Evolutionary conservation across 1,139 yeast genomes (phyloP).

Genomic region (Hanseniaspora gamundiae): DNA sequence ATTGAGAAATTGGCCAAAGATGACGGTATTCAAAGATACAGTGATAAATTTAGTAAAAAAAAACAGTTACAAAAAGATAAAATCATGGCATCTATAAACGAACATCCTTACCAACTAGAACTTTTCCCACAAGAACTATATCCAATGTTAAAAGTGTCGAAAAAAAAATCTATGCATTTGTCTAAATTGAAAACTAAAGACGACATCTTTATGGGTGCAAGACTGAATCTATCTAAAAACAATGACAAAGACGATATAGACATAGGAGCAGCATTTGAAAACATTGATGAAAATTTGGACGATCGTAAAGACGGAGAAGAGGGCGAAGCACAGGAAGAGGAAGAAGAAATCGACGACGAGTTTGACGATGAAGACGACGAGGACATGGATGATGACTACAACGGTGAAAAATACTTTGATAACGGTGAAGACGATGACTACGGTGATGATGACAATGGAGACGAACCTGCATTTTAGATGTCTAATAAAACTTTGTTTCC

Average conservation of each 20-base stretch:
- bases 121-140: conserved; percentile 76
- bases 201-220: conserved; percentile 25
- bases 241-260: conserved; percentile 10
- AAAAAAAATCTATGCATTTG: conserved; percentile 40
- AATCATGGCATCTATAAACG: conserved; percentile 68
- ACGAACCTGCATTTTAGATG: conserved; percentile 53
- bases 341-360: conserved; percentile 45
- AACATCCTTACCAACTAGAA: conserved; percentile 63
- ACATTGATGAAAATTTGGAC: conserved; percentile 48
- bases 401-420: conserved; percentile 62
- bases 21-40: conserved; percentile 60
- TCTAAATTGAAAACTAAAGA: conserved; percentile 38
- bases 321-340: conserved; percentile 33
- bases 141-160: conserved; percentile 56
- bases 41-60: conserved; percentile 62
- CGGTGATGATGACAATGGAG: conserved; percentile 42
- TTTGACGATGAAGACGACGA: conserved; percentile 70
- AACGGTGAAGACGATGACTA: conserved; percentile 44
- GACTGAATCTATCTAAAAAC: conserved; percentile 4
- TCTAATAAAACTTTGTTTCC: no score
- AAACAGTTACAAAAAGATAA: conserved; percentile 30
- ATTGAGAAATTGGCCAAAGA: conserved; percentile 11
- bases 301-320: conserved; percentile 33
- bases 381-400: conserved; percentile 63
- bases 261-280: conserved; percentile 49